Conservation (phyloP, 768 basidiomycete genomes). For the Lactarius hengduanensis region DNA sequence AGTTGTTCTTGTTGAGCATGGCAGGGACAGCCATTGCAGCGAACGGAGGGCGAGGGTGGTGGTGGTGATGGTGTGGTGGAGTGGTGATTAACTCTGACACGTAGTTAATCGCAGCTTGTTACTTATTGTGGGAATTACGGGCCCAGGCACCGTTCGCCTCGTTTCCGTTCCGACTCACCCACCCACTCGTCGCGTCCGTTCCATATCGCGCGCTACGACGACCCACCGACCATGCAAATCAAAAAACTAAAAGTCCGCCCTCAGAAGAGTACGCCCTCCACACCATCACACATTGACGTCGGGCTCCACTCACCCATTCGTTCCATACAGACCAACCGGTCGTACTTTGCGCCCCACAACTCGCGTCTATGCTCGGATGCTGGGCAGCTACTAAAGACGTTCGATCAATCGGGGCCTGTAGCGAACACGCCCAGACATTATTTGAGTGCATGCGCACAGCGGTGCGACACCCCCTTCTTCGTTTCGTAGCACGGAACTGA, state of each 20-base stretch:
- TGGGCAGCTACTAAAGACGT: constrained; percentile 77
- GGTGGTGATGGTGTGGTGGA: not conserved
- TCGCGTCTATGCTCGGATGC: constrained; percentile 79
- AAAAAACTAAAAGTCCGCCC: constrained; percentile 79
- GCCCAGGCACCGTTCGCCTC: not conserved
- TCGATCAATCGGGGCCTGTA: constrained; percentile 53
- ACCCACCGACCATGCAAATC: constrained; percentile 47
- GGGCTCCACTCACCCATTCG: constrained; percentile 42
- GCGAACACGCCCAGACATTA: constrained; percentile 55
- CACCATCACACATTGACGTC: constrained; percentile 8
- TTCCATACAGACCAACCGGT: constrained; percentile 46
- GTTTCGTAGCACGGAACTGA: constrained; percentile 8
- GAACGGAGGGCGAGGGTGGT: not conserved
- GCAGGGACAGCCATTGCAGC: constrained; percentile 32
- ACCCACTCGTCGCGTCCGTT: not conserved
- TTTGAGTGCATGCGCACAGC: constrained; percentile 85
- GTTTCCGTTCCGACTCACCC: not conserved
- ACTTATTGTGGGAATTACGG: not conserved
- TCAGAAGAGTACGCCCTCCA: constrained; percentile 53
- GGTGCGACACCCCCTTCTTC: constrained; percentile 46
- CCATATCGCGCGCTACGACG: not conserved
- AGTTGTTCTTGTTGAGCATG: constrained; percentile 85
- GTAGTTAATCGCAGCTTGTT: not conserved
- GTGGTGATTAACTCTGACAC: not conserved
- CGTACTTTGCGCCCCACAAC: constrained; percentile 55